A percentile compares a stretch with the other conserved stretches of the same genome.
Conservation (phyloP, 495 filamentous ascomycete species). For the Tuber indicum region DNA sequence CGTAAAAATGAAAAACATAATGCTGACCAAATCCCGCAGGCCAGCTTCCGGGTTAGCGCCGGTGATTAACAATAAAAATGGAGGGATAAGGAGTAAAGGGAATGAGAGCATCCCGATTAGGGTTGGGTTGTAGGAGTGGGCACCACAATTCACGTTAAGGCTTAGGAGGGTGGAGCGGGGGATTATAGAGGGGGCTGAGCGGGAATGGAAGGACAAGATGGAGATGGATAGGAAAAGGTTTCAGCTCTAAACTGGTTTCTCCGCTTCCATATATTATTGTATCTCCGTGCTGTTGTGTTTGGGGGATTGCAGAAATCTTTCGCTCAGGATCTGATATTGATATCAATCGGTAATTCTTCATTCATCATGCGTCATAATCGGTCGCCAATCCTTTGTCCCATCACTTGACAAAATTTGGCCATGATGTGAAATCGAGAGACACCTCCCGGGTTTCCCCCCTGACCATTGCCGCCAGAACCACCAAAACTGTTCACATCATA, state of each 20-base stretch:
- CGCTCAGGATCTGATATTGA: neutral
- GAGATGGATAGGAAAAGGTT: conserved; percentile 92
- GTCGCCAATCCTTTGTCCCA: neutral
- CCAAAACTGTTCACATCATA: neutral
- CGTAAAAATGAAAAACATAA: no score
- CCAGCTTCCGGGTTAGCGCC: no score
- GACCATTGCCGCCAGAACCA: neutral
- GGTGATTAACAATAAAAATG: no score
- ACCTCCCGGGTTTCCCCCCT: neutral
- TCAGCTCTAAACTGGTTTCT: conserved; percentile 55
- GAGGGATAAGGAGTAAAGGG: no score
- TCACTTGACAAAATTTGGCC: neutral
- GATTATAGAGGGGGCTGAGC: no score
- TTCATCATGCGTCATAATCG: neutral
- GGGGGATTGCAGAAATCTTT: neutral
- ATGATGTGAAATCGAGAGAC: neutral
- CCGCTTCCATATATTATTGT: neutral
- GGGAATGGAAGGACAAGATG: conserved; percentile 90
- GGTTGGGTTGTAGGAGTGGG: no score
- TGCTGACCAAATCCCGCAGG: no score
- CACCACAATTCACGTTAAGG: no score
- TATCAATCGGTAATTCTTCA: neutral
- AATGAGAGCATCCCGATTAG: no score
- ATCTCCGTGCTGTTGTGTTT: neutral
- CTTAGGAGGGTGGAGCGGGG: no score